Conservation (phyloP, 148 eudicot species). For the Chenopodium suecicum region DNA sequence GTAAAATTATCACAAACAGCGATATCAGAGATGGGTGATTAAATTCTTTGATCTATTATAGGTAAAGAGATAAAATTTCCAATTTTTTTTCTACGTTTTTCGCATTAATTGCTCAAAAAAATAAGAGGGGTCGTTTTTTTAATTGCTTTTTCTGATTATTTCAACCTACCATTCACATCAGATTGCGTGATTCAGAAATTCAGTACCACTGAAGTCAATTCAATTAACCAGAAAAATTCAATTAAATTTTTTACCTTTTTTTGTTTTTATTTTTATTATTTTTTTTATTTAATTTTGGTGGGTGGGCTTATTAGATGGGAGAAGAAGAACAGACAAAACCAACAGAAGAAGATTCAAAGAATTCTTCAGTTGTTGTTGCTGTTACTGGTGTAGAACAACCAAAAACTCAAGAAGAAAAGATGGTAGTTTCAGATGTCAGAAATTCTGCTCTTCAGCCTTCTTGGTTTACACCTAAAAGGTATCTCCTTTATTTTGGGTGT, state of each 20-base stretch:
- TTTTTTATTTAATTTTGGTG: not conserved
- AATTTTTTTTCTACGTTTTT: not conserved
- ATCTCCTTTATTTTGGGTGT: not conserved
- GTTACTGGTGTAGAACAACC: constrained; percentile 25
- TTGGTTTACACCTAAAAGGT: constrained; percentile 89
- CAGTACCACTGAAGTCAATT: not conserved
- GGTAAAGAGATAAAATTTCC: constrained; percentile 6
- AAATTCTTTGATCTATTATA: constrained; percentile 20
- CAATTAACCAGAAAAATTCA: constrained; percentile 13
- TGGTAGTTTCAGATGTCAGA: constrained; percentile 24
- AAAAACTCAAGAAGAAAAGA: constrained; percentile 21
- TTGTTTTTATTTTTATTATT: not conserved
- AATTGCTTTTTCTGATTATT: not conserved
- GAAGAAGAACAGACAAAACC: constrained; percentile 33
- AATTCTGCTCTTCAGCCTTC: constrained; percentile 47
- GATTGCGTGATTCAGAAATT: not conserved
- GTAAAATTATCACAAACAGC: not conserved
- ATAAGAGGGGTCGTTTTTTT: not conserved
- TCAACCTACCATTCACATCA: constrained; percentile 20
- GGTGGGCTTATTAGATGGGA: constrained; percentile 20
- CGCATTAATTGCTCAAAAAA: too few relatives aligned
- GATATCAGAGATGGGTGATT: constrained; percentile 5
- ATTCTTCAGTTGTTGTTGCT: constrained; percentile 25
- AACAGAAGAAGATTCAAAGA: constrained; percentile 32
- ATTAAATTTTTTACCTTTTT: not conserved